Percentiles rank a stretch among this genome's conserved stretches.
These are phyloP conservation scores for Solanum ossicruentum DNA, from an alignment of 257 asterid genomes.

Conservation along the genomic window DNA sequence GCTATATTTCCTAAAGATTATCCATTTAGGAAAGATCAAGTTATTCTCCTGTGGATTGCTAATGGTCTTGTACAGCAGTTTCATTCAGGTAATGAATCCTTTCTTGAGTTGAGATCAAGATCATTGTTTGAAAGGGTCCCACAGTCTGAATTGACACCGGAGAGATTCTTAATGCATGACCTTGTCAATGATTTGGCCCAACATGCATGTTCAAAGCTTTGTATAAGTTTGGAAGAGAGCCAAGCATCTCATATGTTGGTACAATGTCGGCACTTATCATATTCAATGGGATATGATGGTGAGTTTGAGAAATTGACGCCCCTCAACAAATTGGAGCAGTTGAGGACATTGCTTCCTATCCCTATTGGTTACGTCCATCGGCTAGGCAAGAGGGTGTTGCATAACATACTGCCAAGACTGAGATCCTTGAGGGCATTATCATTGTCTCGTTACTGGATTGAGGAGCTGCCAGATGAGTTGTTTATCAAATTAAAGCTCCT, in stretches of 20 bases:
- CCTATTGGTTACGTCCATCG: fast-evolving
- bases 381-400: not conserved
- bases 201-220: not conserved
- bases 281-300: not conserved
- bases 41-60: not conserved
- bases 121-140: not conserved
- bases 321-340: not conserved
- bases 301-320: not conserved
- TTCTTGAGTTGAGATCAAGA: not conserved
- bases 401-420: not conserved
- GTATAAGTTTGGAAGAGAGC: not conserved
- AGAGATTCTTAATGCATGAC: not conserved
- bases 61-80: not conserved
- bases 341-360: not conserved
- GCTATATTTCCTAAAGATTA: conserved; percentile 3
- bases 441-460: fast-evolving
- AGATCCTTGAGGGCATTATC: not conserved
- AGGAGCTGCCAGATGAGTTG: not conserved
- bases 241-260: too few relatives aligned
- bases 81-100: not conserved
- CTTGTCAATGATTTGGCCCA: conserved; percentile 5
- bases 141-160: not conserved
- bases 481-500: not conserved
- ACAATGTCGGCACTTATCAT: not conserved
- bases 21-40: not conserved